Evolutionary conservation across 2,329 filamentous ascomycete genomes (phyloP), one percentile per base, ranked within the genome.

Genomic region (Epichloe gansuensis): DNA sequence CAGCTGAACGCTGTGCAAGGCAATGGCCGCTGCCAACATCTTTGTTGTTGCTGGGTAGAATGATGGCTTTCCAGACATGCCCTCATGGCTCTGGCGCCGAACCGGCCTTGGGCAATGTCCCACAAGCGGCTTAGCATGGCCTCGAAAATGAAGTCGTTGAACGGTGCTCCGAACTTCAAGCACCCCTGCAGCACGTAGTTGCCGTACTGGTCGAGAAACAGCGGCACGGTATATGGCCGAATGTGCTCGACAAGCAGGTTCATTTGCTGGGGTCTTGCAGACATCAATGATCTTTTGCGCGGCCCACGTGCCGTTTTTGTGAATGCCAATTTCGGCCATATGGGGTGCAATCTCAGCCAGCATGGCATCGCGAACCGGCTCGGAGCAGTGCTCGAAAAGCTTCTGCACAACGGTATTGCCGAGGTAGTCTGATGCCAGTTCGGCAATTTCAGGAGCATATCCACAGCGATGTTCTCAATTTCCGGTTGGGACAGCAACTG

Each of bases 401-500:
- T 98, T 98, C 72, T 98, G 93, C 17, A 98, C 91, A n/a, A 98
- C 93, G 0, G 93, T 98, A 72, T 98, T 98, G 61, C 93, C 93
- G 35, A 98, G 80, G 63, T 98, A 98, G 69, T 98, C 93, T 0
- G 91, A 95, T 2, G 93, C 80, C 25, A 98, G 76, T 69, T 98
- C 93, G 4, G 91, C 89, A 65, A 98, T 93, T 67, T 98, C 93
- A 9, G 89, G 15, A 98, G 80, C 93, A 98, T 98, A 57, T 88
- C 88, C 56, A 88, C 77, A 42, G 93, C 93, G 57, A 93, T 94
- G 58, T 83, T 85, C 69, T 98, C 93, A 60, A 97, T 94, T 68
- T 98, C 93, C 17, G 84, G 76, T 55, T 86, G 80, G 1, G 87
- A 86, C 67, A 91, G 83, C 54, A 86, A 88, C 64, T 91, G 89